These are phyloP conservation scores for Irpex lacteus DNA, from an alignment of 1,284 basidiomycete species.

Conservation along the genomic window DNA sequence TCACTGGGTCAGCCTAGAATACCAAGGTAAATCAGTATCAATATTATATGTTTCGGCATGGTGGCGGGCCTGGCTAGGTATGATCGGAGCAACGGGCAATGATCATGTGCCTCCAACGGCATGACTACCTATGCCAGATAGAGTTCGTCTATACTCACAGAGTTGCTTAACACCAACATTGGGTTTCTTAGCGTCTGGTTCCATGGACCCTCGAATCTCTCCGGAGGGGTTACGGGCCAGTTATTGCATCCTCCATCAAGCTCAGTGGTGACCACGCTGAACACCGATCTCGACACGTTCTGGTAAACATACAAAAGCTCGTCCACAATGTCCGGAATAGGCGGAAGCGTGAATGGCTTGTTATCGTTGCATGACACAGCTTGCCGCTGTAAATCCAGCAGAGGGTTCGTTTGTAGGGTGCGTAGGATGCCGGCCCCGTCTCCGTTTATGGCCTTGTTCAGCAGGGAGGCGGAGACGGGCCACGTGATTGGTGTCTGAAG, in stretches of 20 bases:
- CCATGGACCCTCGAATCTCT: conserved; percentile 28
- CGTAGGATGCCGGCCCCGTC: conserved; percentile 22
- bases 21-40: background rate
- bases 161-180: conserved; percentile 28
- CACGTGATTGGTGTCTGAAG: conserved; percentile 20
- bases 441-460: conserved; percentile 26
- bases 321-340: conserved; percentile 22
- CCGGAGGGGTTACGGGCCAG: conserved; percentile 22
- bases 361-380: conserved; percentile 29
- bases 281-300: conserved; percentile 21
- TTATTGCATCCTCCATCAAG: conserved; percentile 24
- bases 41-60: background rate
- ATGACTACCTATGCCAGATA: background rate
- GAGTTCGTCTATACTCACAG: conserved; percentile 12
- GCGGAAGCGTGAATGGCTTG: conserved; percentile 17
- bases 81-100: background rate
- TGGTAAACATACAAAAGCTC: conserved; percentile 19
- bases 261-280: conserved; percentile 20
- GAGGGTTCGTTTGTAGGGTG: conserved; percentile 8
- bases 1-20: conserved; percentile 25
- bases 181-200: conserved; percentile 26
- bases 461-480: conserved; percentile 13
- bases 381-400: conserved; percentile 21
- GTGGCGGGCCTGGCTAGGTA: background rate
- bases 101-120: background rate